Base-by-base conservation (phyloP, 768 basidiomycete species). In the Podaxis sp. region DNA sequence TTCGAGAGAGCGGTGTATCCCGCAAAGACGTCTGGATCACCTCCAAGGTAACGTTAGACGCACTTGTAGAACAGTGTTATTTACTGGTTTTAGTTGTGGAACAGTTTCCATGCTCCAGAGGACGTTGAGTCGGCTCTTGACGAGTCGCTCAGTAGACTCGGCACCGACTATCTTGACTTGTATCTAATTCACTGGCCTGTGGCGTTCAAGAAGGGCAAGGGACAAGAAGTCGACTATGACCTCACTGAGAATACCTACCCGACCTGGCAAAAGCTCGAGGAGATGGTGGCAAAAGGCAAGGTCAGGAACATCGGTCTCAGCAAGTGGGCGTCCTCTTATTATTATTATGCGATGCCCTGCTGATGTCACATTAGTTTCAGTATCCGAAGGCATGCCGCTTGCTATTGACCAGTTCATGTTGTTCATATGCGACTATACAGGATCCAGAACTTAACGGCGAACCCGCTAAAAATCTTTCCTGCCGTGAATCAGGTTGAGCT, bases 401-500 rank as follows among this genome's bases (percentile, higher is more conserved):
- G 4, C n/a, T 40, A 25, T 57, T 38, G 18, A 13, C n/a, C n/a
- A 23, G 10, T 27, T 23, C 9, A 16, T 14, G 23, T 27, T 38
- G 21, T 10, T 54, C 7, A 40, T 18, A 36, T 63, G 76, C 44
- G 67, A 63, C 56, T 65, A 5, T 58, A 28, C 57, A 76, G 87
- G 60, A 70, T 89, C 52, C 74, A 83, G 66, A 88, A 91, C 64
- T 72, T 89, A 52, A 86, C 84, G 4, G 79, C 85, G 5, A 86
- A 82, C 64, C 75, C 82, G 9, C 75, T 83, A 66, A 88, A 82
- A 69, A 77, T 84, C 64, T 74, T 76, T 61, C 85, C 88, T 0
- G 87, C 81, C n/a, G 77, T 89, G 61, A 90, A 93, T 69, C 91
- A 92, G 69, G 79, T 92, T 35, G 91, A 92, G 67, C 79, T 93